Base-by-base conservation (phyloP, 2,329 filamentous ascomycete genomes). In the Paracoccidioides lutzii region DNA sequence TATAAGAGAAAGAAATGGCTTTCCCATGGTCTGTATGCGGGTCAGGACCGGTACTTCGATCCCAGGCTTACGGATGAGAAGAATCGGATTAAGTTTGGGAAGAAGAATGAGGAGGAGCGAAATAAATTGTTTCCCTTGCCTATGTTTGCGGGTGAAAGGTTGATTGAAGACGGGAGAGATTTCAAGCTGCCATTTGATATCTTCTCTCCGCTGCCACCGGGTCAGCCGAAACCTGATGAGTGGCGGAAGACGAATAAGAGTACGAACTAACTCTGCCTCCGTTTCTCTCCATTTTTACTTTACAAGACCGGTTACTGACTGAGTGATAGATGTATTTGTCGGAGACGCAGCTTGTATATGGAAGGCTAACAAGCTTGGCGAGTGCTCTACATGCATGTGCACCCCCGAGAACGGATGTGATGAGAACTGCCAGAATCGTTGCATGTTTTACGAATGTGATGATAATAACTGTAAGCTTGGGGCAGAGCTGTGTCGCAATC, bases 361-460 rank as follows among this genome's bases (percentile, higher is more conserved):
- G 88, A 87, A 87, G 69, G 89, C 88, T 65, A 82, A 80, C 44
- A 85, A 85, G 41, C 81, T 85, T 58, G 81, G 85, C 62, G 83
- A 89, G 63, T 81, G 88, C 59, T 88, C 85, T 57, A 81, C 82
- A 66, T 95, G 90, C 66, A 83, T 89, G 57, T 95, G 90, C 73
- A 82, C 75, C 44, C 76, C 80, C 5, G 87, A 90, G 54, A 82
- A 85, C 54, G 90, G 89, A 40, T 97, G 93, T 65, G 87, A 83
- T 60, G 89, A 96, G 60, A 80, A 87, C 64, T 98, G 93, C 71
- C 87, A 95, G 67, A 98, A 98, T 69, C 80, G 90, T 59, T 90
- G 90, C 69, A 97, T 97, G 90, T 83, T 95, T 55, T 97, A 96
- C 69, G 93, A 98, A 73, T 98, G 93, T 68, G 89, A 97, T 69